Conservation (phyloP, 257 asterid species). For the Galeopsis tetrahit region DNA sequence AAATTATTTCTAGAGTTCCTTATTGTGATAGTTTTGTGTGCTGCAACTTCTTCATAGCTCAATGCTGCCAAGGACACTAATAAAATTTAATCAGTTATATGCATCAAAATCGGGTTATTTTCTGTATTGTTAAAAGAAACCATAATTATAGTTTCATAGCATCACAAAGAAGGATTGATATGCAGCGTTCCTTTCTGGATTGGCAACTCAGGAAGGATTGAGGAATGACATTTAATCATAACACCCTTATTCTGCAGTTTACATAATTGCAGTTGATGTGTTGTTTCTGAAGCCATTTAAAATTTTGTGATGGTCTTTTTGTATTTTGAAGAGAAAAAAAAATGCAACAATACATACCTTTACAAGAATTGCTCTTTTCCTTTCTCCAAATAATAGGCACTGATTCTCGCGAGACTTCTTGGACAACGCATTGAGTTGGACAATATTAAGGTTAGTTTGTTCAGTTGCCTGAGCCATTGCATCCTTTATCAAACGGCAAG, state of each 20-base stretch:
- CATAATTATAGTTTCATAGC: slow-evolving; percentile 9
- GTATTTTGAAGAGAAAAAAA: slow-evolving; percentile 5
- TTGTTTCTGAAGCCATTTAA: not conserved
- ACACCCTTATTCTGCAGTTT: not conserved
- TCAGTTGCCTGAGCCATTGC: slow-evolving; percentile 26
- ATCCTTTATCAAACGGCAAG: slow-evolving; percentile 18
- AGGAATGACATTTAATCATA: not conserved
- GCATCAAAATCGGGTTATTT: not conserved
- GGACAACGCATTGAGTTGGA: slow-evolving; percentile 75
- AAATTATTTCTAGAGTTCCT: not conserved
- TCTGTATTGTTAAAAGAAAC: slow-evolving; percentile 16
- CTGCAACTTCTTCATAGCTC: not conserved
- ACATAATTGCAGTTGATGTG: not conserved
- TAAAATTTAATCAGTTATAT: slow-evolving; percentile 16
- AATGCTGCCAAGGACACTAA: not conserved
- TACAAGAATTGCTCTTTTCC: slow-evolving; percentile 23
- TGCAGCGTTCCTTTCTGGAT: not conserved
- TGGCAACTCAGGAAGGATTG: not conserved
- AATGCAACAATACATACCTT: not conserved
- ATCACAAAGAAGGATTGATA: slow-evolving; percentile 5
- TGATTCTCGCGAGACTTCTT: slow-evolving; percentile 91
- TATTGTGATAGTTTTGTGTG: not conserved
- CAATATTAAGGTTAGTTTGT: slow-evolving; percentile 64
- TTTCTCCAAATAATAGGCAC: slow-evolving; percentile 55
- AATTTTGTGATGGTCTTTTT: not conserved